Percentiles rank a stretch among this genome's conserved stretches.
phyloP scores from a whole-genome alignment of 768 basidiomycete species.

The Exsudoporus frostii region DNA sequence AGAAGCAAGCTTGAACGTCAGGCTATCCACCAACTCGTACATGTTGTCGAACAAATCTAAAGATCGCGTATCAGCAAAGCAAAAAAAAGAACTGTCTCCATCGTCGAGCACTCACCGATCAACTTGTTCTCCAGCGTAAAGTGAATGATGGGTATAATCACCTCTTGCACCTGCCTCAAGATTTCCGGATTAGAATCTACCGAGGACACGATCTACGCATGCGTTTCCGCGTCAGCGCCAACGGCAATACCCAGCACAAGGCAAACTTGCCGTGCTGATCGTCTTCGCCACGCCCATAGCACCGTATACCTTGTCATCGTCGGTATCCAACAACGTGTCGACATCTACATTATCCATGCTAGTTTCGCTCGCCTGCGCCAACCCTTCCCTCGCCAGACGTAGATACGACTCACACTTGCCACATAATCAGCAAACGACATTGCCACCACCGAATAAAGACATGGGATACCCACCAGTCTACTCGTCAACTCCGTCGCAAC shows the following conservation, averaged over 20 bases:
- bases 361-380: conserved; percentile 49
- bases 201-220: conserved; percentile 66
- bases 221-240: neutral
- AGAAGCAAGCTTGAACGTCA: conserved; percentile 76
- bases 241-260: neutral
- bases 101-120: conserved; percentile 50
- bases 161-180: conserved; percentile 74
- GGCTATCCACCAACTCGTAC: conserved; percentile 79
- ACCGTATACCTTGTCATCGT: conserved; percentile 84
- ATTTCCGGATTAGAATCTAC: conserved; percentile 74
- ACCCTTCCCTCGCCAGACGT: conserved; percentile 69
- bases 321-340: conserved; percentile 55
- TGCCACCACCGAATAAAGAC: neutral
- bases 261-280: conserved; percentile 61
- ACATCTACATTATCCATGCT: conserved; percentile 49
- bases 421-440: neutral
- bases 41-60: conserved; percentile 83
- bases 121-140: conserved; percentile 76
- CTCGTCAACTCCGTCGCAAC: conserved; percentile 79
- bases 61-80: neutral
- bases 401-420: conserved; percentile 76
- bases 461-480: conserved; percentile 55
- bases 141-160: conserved; percentile 72
- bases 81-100: neutral
- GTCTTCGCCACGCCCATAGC: conserved; percentile 89